Base-by-base conservation (phyloP, 2,329 filamentous ascomycete species). In the Pyrenochaeta sp. region DNA sequence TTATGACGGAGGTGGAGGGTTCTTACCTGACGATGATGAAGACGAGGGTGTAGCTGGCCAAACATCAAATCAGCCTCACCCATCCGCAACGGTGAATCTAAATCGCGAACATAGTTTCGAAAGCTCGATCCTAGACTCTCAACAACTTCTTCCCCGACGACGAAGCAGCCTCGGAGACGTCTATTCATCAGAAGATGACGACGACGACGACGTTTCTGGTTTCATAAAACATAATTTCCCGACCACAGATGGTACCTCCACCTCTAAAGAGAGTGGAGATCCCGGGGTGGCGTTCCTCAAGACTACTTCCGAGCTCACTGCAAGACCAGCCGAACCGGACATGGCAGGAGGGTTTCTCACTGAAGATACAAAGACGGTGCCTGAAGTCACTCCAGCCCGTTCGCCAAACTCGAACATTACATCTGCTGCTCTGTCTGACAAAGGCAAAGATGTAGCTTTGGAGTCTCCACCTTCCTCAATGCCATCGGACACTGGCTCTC, bases 401-500 rank as follows among this genome's bases (percentile, higher is more conserved):
- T n/a, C n/a, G n/a, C n/a, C n/a, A n/a, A n/a, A n/a, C n/a, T n/a
- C n/a, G n/a, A n/a, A n/a, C n/a, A n/a, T n/a, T n/a, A n/a, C n/a
- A n/a, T n/a, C n/a, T n/a, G n/a, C n/a, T n/a, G n/a, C n/a, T n/a
- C n/a, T n/a, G n/a, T n/a, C n/a, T n/a, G 9, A 24, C 9, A n/a
- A 14, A 26, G 20, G 14, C 5, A 20, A 36, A 24, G 50, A 41
- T 17, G 21, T 15, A 3, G 13, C 30, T 4, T 35, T 41, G 41
- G 37, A 39, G 14, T 47, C 42, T 2, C 32, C 7, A 10, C 40
- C 35, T 15, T 11, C 37, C 2, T 58, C 62, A 6, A 63, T 60
- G 3, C 55, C 53, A 13, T 67, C 63, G 28, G 78, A 82, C 24
- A 37, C 43, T 0, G 77, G 74, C 0, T 84, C 81, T 4, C 60